A percentile compares a stretch with the other conserved stretches of the same genome.
These are phyloP conservation scores for Tuctoria greenei DNA, from an alignment of 176 grass and related monocot species.

Conservation along the genomic window DNA sequence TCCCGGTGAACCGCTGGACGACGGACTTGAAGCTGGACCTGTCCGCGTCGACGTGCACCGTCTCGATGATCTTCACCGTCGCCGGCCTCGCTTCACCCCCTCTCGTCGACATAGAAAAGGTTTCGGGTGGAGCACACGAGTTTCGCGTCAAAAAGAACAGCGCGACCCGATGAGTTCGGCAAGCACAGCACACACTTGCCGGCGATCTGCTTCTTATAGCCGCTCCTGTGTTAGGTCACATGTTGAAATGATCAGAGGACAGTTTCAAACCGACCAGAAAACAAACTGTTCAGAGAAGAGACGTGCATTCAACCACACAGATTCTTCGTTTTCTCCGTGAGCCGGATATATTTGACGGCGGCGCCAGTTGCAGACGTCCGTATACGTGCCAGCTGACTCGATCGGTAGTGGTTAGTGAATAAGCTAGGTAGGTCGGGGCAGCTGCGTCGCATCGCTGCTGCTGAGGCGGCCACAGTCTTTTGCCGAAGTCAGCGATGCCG, in stretches of 20 bases:
- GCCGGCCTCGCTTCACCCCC: constrained; percentile 9
- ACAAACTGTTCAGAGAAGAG: background rate
- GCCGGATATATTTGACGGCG: background rate
- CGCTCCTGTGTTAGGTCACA: background rate
- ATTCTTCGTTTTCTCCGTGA: background rate
- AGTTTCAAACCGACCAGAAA: background rate
- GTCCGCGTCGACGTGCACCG: constrained; percentile 46
- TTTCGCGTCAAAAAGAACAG: background rate
- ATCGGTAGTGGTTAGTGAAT: too few relatives aligned
- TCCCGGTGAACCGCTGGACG: constrained; percentile 47
- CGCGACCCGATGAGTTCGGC: background rate
- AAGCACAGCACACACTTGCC: too few relatives aligned
- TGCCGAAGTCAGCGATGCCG: constrained; percentile 11
- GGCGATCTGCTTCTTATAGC: constrained; percentile 14
- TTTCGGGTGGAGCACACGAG: background rate
- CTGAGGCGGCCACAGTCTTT: background rate
- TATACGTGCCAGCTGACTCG: constrained; percentile 13
- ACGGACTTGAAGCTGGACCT: constrained; percentile 41
- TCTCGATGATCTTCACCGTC: constrained; percentile 50
- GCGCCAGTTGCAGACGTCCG: background rate
- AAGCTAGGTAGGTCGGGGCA: background rate
- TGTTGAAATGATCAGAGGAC: background rate
- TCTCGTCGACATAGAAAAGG: constrained; percentile 4
- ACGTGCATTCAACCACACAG: constrained; percentile 15
- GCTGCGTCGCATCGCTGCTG: constrained; percentile 6